Conservation (phyloP, 805 yeast genomes). For the Wilhelminamyces savonicus region DNA sequence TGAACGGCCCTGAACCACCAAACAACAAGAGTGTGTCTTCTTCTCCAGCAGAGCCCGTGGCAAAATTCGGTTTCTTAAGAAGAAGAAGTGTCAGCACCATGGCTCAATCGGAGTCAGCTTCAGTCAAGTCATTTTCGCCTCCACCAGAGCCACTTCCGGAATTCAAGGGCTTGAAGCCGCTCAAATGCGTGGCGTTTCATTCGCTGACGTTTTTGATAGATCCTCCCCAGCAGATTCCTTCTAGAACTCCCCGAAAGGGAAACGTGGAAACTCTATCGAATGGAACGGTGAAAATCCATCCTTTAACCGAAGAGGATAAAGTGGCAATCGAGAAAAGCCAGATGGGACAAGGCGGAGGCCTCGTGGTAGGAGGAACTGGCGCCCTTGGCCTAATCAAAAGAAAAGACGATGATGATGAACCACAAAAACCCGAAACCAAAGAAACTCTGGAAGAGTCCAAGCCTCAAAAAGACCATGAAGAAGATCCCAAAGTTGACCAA, state of each 20-base stretch:
- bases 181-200: constrained; percentile 39
- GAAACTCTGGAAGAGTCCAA: too few species aligned
- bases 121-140: neutral
- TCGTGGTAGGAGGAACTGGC: constrained; percentile 77
- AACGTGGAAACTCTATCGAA: constrained; percentile 54
- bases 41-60: constrained; percentile 2
- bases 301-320: constrained; percentile 49
- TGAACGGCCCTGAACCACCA: constrained; percentile 10
- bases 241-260: constrained; percentile 75
- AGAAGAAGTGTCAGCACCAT: constrained; percentile 12
- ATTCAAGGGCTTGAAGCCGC: constrained; percentile 25
- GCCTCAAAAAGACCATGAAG: constrained; percentile 1
- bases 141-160: constrained; percentile 15
- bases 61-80: constrained; percentile 23
- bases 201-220: constrained; percentile 36
- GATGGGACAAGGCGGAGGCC: constrained; percentile 50
- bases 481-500: constrained; percentile 5
- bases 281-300: constrained; percentile 49
- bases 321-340: constrained; percentile 33
- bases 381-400: constrained; percentile 43
- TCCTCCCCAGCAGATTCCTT: constrained; percentile 87
- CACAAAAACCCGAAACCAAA: constrained; percentile 5
- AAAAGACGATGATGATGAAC: constrained; percentile 23
- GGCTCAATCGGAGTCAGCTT: neutral
- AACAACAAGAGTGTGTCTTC: constrained; percentile 2